Conservation (phyloP, 148 eudicot species). For the Camellia japonica region DNA sequence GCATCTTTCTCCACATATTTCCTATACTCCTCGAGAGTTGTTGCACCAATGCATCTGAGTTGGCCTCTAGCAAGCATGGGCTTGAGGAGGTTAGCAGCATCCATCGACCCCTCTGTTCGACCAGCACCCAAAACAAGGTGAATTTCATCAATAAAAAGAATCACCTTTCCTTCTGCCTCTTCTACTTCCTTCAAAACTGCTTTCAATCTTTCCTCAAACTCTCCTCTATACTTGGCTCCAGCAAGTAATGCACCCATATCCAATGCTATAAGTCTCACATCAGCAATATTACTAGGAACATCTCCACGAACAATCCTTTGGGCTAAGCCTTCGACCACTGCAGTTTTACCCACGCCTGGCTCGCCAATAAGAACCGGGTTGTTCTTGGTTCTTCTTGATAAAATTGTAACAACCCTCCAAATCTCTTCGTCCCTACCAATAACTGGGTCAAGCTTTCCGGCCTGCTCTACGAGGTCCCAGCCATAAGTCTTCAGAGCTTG, state of each 20-base stretch:
- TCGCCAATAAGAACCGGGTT: slow-evolving; percentile 85
- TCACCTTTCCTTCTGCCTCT: slow-evolving; percentile 76
- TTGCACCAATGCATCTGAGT: slow-evolving; percentile 73
- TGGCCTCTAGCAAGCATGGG: slow-evolving; percentile 89
- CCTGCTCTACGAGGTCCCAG: slow-evolving; percentile 73
- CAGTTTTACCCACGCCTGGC: slow-evolving; percentile 89
- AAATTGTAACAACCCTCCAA: slow-evolving; percentile 62
- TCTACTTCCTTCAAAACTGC: slow-evolving; percentile 79
- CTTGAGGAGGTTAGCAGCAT: slow-evolving; percentile 81
- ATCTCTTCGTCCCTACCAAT: slow-evolving; percentile 91
- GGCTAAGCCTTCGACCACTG: slow-evolving; percentile 82
- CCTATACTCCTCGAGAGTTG: slow-evolving; percentile 72
- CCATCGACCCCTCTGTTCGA: slow-evolving; percentile 80
- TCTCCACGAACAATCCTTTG: slow-evolving; percentile 81
- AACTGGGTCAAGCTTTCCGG: slow-evolving; percentile 88
- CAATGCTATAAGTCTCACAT: slow-evolving; percentile 67
- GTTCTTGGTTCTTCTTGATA: slow-evolving; percentile 78
- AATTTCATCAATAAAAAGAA: slow-evolving; percentile 77
- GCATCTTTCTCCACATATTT: slow-evolving; percentile 87
- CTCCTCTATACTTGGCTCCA: slow-evolving; percentile 74
- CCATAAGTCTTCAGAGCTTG: slow-evolving; percentile 87
- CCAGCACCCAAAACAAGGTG: slow-evolving; percentile 85
- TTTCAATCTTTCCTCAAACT: slow-evolving; percentile 77
- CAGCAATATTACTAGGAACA: slow-evolving; percentile 70
- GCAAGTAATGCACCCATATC: slow-evolving; percentile 89